Evolutionary conservation across 78 protist species (phyloP).

Genomic region (Emiliania huxleyi): DNA sequence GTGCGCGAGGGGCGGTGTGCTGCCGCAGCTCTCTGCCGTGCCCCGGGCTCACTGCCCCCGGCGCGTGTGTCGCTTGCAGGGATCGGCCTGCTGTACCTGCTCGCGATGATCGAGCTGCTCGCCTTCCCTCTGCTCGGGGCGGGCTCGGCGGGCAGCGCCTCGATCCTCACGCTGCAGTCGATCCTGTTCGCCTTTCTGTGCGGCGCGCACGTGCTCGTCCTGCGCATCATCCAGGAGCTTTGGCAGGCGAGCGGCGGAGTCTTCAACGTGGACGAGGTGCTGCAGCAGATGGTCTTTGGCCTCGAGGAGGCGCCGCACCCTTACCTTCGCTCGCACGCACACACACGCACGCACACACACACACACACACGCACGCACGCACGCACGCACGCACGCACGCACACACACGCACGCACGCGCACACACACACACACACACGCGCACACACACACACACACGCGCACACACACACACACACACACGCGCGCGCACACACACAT

Average conservation of each 20-base stretch:
- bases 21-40: not conserved
- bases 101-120: constrained; percentile 4
- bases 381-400: too few relatives aligned
- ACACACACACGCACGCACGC: too few relatives aligned
- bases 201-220: constrained; percentile 24
- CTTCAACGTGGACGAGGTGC: constrained; percentile 27
- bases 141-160: not conserved
- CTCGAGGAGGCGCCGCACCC: not conserved
- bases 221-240: constrained; percentile 29
- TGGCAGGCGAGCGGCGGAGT: constrained; percentile 7
- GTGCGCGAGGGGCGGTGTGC: too few relatives aligned
- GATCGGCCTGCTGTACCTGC: constrained; percentile 27
- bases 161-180: not conserved
- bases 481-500: too few relatives aligned
- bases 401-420: too few relatives aligned
- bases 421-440: too few relatives aligned
- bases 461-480: too few relatives aligned
- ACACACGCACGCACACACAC: too few relatives aligned
- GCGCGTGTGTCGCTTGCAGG: too few relatives aligned
- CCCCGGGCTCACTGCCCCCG: not conserved
- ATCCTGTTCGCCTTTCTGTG: not conserved
- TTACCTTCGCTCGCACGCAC: too few relatives aligned
- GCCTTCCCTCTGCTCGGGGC: constrained; percentile 41
- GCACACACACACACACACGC: too few relatives aligned
- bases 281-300: constrained; percentile 18